phyloP scores from a whole-genome alignment of 305 asterid genomes.

The Ajuga reptans region DNA sequence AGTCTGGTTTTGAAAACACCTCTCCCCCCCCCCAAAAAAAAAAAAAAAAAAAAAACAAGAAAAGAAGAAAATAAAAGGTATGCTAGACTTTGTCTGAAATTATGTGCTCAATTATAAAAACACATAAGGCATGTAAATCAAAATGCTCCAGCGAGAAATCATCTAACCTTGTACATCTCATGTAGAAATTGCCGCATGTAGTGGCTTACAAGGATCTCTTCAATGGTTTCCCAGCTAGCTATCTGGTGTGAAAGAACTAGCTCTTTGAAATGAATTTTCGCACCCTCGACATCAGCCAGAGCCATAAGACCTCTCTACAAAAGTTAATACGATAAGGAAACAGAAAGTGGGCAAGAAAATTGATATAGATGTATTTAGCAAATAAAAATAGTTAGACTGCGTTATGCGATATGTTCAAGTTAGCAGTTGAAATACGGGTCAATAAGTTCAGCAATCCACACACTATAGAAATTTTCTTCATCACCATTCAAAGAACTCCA shows the following conservation, averaged over 20 bases:
- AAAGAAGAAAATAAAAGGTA: background rate
- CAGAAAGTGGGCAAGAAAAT: background rate
- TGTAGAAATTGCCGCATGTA: slow-evolving; percentile 86
- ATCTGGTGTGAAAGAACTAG: slow-evolving; percentile 80
- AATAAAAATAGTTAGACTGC: background rate
- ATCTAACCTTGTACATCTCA: slow-evolving; percentile 86
- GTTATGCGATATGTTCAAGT: background rate
- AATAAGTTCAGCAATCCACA: slow-evolving; percentile 7
- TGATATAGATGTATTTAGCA: background rate
- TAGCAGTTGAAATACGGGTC: background rate
- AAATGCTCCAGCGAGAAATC: slow-evolving; percentile 1
- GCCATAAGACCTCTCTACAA: slow-evolving; percentile 95
- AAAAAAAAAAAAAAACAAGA: background rate
- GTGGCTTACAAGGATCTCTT: slow-evolving; percentile 77
- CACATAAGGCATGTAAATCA: background rate
- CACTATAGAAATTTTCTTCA: slow-evolving; percentile 5
- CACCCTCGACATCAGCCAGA: slow-evolving; percentile 98
- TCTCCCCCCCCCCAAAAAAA: too few relatives aligned
- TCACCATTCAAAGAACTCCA: slow-evolving; percentile 20
- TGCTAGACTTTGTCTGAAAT: background rate
- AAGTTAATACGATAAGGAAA: slow-evolving; percentile 10
- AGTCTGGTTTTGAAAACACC: too few relatives aligned
- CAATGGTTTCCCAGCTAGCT: slow-evolving; percentile 94
- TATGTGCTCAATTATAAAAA: background rate
- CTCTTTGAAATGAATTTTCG: slow-evolving; percentile 77